Evolutionary conservation across 2,329 filamentous ascomycete genomes (phyloP).

Genomic region (Aspergillus transmontanensis): DNA sequence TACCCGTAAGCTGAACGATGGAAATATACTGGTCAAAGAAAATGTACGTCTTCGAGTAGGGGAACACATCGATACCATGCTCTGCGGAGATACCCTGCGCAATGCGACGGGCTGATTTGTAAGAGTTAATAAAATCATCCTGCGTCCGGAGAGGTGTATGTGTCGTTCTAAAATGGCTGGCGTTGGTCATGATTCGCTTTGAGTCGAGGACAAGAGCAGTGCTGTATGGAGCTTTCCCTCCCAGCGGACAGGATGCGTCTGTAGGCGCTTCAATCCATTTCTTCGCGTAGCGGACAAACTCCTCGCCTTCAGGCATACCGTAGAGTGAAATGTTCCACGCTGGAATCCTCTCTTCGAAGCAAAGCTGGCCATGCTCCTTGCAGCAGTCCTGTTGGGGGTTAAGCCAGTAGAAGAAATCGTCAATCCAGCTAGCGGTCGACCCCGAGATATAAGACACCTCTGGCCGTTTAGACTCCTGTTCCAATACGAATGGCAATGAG

Average conservation of each 20-base stretch:
- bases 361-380: slow-evolving; percentile 69
- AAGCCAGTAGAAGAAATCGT: slow-evolving; percentile 96
- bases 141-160: slow-evolving; percentile 88
- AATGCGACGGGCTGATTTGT: slow-evolving; percentile 86
- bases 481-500: slow-evolving; percentile 85
- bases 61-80: slow-evolving; percentile 83
- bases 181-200: slow-evolving; percentile 67
- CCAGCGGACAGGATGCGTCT: slow-evolving; percentile 81
- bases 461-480: slow-evolving; percentile 89
- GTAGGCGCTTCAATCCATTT: slow-evolving; percentile 83
- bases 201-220: slow-evolving; percentile 78
- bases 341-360: slow-evolving; percentile 76
- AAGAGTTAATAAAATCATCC: slow-evolving; percentile 88
- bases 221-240: slow-evolving; percentile 83
- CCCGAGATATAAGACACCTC: slow-evolving; percentile 86
- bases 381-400: slow-evolving; percentile 83
- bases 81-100: slow-evolving; percentile 70
- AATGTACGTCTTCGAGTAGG: slow-evolving; percentile 97
- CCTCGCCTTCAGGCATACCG: slow-evolving; percentile 91
- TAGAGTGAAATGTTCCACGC: slow-evolving; percentile 85
- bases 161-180: slow-evolving; percentile 88
- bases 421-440: slow-evolving; percentile 91
- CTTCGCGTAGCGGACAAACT: slow-evolving; percentile 83
- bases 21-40: slow-evolving; percentile 97
- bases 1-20: slow-evolving; percentile 77